Base-by-base conservation (phyloP, 2,329 filamentous ascomycete genomes). In the Penicillium sp. region DNA sequence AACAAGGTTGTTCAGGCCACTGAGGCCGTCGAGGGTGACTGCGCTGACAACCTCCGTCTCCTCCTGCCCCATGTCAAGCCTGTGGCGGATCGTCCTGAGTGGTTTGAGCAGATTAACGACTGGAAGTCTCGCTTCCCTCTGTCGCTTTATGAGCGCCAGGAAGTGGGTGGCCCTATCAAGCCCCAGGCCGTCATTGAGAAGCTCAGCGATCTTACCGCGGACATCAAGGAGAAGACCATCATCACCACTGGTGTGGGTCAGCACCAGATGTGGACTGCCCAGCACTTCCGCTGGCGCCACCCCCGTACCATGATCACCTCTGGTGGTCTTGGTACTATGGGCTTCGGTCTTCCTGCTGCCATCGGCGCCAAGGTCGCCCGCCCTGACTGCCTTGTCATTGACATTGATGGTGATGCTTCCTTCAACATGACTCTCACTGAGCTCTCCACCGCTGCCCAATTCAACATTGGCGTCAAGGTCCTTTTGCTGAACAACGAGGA, bases 361-460 rank as follows among this genome's bases (percentile, higher is more conserved):
- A 98, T 98, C 64, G 95, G 95, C 62, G 93, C 92, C 69, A 97
- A 97, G 83, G 93, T 96, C 50, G 90, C 88, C 19, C 83, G 83
- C 46, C 88, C 88, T 3, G 90, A 96, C 51, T 87, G 90, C 60
- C 85, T 96, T 50, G 93, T 98, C 59, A 87, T 98, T 58, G 93
- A 98, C 75, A 96, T 98, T 69, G 95, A 99, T 73, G 95, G 95
- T 61, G 95, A 98, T 74, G 95, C 93, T n/a, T 97, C 93, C 3
- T 98, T 99, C 82, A 91, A 92, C 83, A 98, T 99, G 95, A 98
- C 95, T 6, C 83, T 97, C 58, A 97, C 93, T 1, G 95, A 99
- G 80, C 87, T 99, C 53, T 91, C 90, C 46, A 97, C 93, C 1
- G 93, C 93, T 43, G 86, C 90, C 9, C 93, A 99, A 78, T 98